Evolutionary conservation across 2,329 filamentous ascomycete species (phyloP).

Genomic region (Epichloe gansuensis): DNA sequence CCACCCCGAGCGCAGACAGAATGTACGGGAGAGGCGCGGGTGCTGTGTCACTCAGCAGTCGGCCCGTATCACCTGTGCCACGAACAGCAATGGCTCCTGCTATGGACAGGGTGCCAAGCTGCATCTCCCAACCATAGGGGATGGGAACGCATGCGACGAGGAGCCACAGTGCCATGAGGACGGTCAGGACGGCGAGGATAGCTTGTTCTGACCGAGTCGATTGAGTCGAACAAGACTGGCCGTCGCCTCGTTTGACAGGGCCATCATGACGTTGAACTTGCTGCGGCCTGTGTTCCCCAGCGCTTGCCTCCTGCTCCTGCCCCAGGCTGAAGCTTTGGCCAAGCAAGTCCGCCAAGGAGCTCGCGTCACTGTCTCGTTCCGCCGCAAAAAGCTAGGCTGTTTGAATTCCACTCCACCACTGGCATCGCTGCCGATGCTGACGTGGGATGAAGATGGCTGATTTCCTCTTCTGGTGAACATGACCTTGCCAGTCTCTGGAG

Average conservation of each 20-base stretch:
- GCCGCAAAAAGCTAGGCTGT: constrained; percentile 50
- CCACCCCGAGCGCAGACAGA: constrained; percentile 17
- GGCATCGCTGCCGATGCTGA: constrained; percentile 5
- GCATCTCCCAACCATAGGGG: constrained; percentile 17
- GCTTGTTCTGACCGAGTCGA: constrained; percentile 8
- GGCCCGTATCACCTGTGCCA: constrained; percentile 16
- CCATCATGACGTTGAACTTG: background rate
- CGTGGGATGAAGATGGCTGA: constrained; percentile 1
- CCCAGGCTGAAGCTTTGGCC: constrained; percentile 30
- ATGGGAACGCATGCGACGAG: constrained; percentile 10
- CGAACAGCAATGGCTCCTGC: constrained; percentile 20
- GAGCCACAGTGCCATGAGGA: constrained; percentile 16
- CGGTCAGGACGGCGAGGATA: constrained; percentile 11
- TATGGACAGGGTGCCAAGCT: constrained; percentile 14
- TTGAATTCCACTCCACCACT: constrained; percentile 34
- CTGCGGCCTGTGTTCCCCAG: background rate
- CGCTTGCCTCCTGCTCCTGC: constrained; percentile 13
- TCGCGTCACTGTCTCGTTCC: constrained; percentile 23
- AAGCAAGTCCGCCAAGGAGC: constrained; percentile 32
- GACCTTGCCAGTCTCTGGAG: constrained; percentile 30
- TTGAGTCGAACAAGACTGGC: background rate
- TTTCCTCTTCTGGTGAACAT: constrained; percentile 33
- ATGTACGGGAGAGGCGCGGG: constrained; percentile 12
- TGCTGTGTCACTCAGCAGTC: constrained; percentile 4
- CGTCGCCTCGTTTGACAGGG: background rate